Conservation (phyloP, 306 rosid species). For the Lablab purpureus region DNA sequence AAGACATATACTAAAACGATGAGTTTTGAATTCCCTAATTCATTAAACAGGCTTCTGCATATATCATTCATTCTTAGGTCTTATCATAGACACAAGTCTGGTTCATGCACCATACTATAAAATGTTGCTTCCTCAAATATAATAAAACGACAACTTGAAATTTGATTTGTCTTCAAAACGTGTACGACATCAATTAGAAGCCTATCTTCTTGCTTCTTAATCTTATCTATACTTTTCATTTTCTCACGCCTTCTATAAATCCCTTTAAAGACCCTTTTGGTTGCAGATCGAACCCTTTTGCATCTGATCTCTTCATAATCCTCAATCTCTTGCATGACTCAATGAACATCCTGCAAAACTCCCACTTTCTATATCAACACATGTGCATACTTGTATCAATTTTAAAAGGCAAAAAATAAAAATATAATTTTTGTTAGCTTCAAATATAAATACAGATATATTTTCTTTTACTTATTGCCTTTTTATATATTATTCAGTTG, state of each 20-base stretch:
- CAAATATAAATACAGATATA: too few relatives aligned
- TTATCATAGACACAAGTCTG: constrained; percentile 27
- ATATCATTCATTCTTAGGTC: constrained; percentile 31
- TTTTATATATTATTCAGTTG: neutral
- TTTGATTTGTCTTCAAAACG: constrained; percentile 33
- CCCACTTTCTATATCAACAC: neutral
- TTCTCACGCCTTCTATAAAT: constrained; percentile 43
- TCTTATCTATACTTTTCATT: constrained; percentile 20
- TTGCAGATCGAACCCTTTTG: constrained; percentile 66
- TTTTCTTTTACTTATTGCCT: neutral
- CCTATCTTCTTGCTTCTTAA: constrained; percentile 30
- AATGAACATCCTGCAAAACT: constrained; percentile 70
- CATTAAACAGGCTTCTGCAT: constrained; percentile 20
- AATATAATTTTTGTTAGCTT: too few relatives aligned
- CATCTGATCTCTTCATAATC: constrained; percentile 49
- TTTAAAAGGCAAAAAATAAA: neutral
- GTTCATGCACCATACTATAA: constrained; percentile 36
- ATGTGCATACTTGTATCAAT: neutral
- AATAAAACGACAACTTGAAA: constrained; percentile 34
- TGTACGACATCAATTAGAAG: constrained; percentile 23
- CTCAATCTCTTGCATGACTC: constrained; percentile 87
- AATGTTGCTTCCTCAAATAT: constrained; percentile 37
- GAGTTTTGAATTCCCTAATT: constrained; percentile 38
- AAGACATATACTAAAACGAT: constrained; percentile 38
- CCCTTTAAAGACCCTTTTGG: constrained; percentile 61